Base-by-base conservation (phyloP, 2,329 filamentous ascomycete species). In the Penicillium concentricum region DNA sequence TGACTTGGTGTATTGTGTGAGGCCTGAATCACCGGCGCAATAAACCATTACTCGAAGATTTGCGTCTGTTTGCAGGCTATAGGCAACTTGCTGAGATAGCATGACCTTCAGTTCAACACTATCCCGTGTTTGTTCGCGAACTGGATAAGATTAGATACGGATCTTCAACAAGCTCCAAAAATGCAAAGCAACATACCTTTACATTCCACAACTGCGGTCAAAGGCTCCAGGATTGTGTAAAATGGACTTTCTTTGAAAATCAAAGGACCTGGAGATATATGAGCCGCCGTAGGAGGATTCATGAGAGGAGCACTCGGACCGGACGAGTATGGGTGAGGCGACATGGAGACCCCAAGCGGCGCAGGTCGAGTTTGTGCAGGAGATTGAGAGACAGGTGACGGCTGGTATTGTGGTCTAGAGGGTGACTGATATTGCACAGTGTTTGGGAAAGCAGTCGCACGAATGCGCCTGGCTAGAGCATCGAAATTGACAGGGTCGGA, bases 241-340 rank as follows among this genome's bases (percentile, higher is more conserved):
- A 97, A 99, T 0, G 94, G 93, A 67, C 91, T 96, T 4, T 85
- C 74, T 68, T 90, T 93, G 77, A 89, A 89, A 47, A 74, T 76
- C 46, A 84, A 72, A 45, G 72, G 74, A 54, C 73, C 79, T 79
- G 61, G 41, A 10, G 28, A 59, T 44, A 82, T 12, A 72, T 69
- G 37, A 67, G 63, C 52, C 18, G 56, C 41, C 35, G 26, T 44
- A 39, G 28, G 42, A 35, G 26, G 42, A 46, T 43, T 56, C 50
- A 45, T 46, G 22, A 48, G 37, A 47, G 43, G 28, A 42, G 41
- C 51, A 15, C 38, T 38, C 62, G 56, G 64, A 74, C 74, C 70
- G 46, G 61, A 61, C 32, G 68, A 57, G 38, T 68, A 63, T 20
- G 67, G 61, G 37, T 69, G 68, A 39, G 69, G 62, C 12, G 73